Evolutionary conservation across 257 asterid species (phyloP).

Genomic region (Fraxinus americana): DNA sequence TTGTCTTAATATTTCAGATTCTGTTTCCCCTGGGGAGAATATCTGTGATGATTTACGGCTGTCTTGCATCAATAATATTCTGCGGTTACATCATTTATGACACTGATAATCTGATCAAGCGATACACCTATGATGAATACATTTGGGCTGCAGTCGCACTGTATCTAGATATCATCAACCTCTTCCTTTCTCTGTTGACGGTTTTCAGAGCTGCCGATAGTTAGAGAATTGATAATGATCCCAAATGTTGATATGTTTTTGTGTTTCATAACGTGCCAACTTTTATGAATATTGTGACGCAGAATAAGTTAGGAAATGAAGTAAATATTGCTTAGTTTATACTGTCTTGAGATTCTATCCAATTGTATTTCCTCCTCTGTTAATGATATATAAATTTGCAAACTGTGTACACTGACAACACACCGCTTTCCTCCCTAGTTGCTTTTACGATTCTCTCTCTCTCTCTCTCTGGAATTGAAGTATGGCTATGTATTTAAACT

Average conservation of each 20-base stretch:
- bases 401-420: no score
- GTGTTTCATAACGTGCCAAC: background rate
- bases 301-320: background rate
- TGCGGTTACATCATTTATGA: conserved; percentile 59
- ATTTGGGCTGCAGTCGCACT: conserved; percentile 57
- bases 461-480: no score
- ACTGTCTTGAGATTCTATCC: background rate
- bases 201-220: conserved; percentile 44
- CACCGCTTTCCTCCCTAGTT: no score
- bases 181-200: conserved; percentile 43
- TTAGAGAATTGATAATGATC: background rate
- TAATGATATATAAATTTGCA: background rate
- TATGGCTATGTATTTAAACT: no score
- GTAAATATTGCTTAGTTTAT: background rate
- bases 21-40: conserved; percentile 50
- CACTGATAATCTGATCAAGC: conserved; percentile 62
- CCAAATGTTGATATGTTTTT: background rate
- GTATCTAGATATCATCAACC: conserved; percentile 59
- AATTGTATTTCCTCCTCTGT: background rate
- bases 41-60: conserved; percentile 48
- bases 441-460: no score
- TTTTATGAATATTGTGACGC: background rate
- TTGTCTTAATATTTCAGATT: conserved; percentile 32
- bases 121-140: conserved; percentile 54
- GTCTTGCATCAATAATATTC: conserved; percentile 52